Base-by-base conservation (phyloP, 2,329 filamentous ascomycete species). In the Cytospora piceae region DNA sequence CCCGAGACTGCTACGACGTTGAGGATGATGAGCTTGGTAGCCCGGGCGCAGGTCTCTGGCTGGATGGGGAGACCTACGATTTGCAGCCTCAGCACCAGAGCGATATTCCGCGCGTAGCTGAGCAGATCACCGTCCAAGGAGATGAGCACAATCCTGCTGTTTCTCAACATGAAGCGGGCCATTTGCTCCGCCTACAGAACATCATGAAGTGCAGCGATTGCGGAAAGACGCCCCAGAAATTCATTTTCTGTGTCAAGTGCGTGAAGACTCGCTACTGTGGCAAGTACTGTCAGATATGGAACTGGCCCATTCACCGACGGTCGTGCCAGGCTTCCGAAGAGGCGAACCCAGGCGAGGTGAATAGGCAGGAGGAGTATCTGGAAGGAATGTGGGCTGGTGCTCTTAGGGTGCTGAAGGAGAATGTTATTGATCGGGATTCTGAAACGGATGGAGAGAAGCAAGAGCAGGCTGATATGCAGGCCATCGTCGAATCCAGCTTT, bases 211-310 rank as follows among this genome's bases (percentile, higher is more conserved):
- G 65, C 34, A 56, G 20, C 7, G 58, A 64, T 24, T 64, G 65
- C 17, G 52, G 61, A 20, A 29, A 39, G 52, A 6, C 20, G 6
- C 65, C 32, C 15, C 7, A 15, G 29, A 42, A 34, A 17, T 64
- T 64, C n/a, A 12, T 67, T 3, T 17, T 64, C 31, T 64, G 65
- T 31, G 52, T 32, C 32, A 63, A 24, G n/a, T 67, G 65, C 52
- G 17, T 39, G 15, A 14, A 32, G 15, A 52, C 27, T 5, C 20
- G 53, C 15, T 67, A 57, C 61, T 67, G 65, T 24, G 56, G 61
- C 15, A 67, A 61, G 32, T 67, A 60, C 57, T 67, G 61, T 24
- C 65, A 67, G 65, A 42, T 64, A 9, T 67, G 56, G 56, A 31
- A 57, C 14, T 67, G 61, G 65, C 51, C 57, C 5, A 1, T 53